phyloP scores from a whole-genome alignment of 148 eudicot genomes.

The Limonium bicolor region DNA sequence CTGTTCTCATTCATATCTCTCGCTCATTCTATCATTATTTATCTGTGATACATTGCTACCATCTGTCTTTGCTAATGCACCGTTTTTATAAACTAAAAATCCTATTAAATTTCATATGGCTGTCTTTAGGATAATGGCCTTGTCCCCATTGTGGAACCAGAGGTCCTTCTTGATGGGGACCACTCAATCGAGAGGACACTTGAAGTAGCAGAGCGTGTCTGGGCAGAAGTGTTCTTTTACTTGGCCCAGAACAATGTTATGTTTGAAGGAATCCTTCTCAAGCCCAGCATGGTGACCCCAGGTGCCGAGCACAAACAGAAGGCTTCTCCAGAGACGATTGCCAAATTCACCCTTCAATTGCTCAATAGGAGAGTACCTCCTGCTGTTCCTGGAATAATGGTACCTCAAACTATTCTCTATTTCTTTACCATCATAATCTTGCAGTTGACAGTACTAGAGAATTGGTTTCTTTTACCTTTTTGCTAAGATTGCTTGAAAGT shows the following conservation, averaged over 20 bases:
- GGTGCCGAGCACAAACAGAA: constrained; percentile 91
- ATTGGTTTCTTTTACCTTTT: too few relatives aligned
- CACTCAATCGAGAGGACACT: constrained; percentile 86
- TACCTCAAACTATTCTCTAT: constrained; percentile 15
- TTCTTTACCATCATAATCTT: background rate
- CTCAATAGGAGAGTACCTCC: constrained; percentile 93
- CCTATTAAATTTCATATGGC: too few relatives aligned
- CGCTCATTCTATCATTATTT: too few relatives aligned
- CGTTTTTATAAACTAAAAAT: too few relatives aligned
- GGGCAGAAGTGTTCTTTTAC: constrained; percentile 93
- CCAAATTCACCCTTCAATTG: constrained; percentile 68
- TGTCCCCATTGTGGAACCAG: constrained; percentile 96
- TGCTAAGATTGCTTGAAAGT: too few relatives aligned
- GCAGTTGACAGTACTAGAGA: too few relatives aligned
- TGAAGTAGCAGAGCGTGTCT: constrained; percentile 81
- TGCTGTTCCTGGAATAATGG: constrained; percentile 98
- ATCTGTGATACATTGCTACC: too few relatives aligned
- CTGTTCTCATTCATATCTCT: too few relatives aligned
- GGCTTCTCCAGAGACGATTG: constrained; percentile 84
- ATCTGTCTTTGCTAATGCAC: too few relatives aligned
- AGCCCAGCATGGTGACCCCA: constrained; percentile 98
- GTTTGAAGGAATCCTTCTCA: constrained; percentile 86
- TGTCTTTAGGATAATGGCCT: constrained; percentile 70
- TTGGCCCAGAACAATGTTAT: constrained; percentile 74
- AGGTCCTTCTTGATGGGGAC: constrained; percentile 95